Conservation (phyloP, 176 grass and related monocot genomes). For the Eragrostis nindensis region DNA sequence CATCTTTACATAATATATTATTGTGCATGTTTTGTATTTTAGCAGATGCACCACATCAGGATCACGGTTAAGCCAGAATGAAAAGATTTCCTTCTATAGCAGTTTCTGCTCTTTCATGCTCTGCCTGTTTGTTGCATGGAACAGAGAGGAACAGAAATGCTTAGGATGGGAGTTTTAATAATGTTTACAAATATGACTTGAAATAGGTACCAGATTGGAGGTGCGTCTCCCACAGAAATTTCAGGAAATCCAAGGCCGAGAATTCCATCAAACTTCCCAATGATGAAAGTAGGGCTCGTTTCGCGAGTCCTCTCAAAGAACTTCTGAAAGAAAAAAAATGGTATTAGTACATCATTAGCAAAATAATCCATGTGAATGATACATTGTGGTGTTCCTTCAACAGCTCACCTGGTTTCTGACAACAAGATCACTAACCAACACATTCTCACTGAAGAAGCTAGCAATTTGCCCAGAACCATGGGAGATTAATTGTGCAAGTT, state of each 20-base stretch:
- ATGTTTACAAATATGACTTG: constrained; percentile 3
- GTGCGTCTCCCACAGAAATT: constrained; percentile 75
- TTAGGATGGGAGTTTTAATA: too few relatives aligned
- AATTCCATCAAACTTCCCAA: constrained; percentile 95
- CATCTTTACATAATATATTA: too few relatives aligned
- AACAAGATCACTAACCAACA: constrained; percentile 69
- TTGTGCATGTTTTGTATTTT: too few relatives aligned
- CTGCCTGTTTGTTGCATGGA: too few relatives aligned
- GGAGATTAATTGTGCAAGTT: constrained; percentile 80
- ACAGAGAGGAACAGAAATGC: too few relatives aligned
- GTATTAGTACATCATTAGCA: background rate
- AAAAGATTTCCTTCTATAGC: too few relatives aligned
- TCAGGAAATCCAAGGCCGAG: constrained; percentile 91
- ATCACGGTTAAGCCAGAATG: too few relatives aligned
- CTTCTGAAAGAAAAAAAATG: constrained; percentile 56
- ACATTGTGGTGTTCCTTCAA: background rate
- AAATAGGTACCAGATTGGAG: constrained; percentile 75
- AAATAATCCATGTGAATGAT: constrained; percentile 9
- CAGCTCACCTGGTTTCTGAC: constrained; percentile 70
- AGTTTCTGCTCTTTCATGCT: too few relatives aligned
- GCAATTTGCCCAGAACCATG: constrained; percentile 90
- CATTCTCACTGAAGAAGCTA: constrained; percentile 91
- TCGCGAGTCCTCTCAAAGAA: constrained; percentile 92
- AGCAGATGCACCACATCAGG: too few relatives aligned
- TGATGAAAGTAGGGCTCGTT: constrained; percentile 65